Percentiles rank a stretch among this genome's conserved stretches.
phyloP scores from a whole-genome alignment of 768 basidiomycete species.

The Coprinopsis marcescibilis region DNA sequence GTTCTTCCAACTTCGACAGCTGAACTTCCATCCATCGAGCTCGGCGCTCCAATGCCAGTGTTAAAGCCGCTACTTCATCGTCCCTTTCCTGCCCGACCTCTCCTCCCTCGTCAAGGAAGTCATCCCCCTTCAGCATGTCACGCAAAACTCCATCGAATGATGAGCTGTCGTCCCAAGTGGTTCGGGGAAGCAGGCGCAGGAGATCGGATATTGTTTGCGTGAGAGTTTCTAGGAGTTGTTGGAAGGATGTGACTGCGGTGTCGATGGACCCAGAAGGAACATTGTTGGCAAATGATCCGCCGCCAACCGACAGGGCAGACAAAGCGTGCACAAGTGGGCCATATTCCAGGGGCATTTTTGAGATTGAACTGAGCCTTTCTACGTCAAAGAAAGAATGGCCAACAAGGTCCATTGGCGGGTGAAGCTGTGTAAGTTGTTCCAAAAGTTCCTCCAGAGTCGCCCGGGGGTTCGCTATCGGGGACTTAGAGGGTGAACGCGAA shows the following conservation, averaged over 20 bases:
- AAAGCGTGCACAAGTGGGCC: slow-evolving; percentile 81
- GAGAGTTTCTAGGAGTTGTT: slow-evolving; percentile 80
- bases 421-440: slow-evolving; percentile 56
- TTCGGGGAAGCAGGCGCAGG: slow-evolving; percentile 77
- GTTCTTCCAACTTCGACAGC: slow-evolving; percentile 79
- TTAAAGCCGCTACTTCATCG: slow-evolving; percentile 81
- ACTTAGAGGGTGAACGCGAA: slow-evolving; percentile 52
- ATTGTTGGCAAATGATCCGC: slow-evolving; percentile 77
- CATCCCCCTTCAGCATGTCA: slow-evolving; percentile 86
- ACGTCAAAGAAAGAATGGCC: slow-evolving; percentile 74
- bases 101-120: slow-evolving; percentile 72
- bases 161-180: slow-evolving; percentile 87
- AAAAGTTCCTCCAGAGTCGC: slow-evolving; percentile 60
- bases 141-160: slow-evolving; percentile 82
- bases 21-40: slow-evolving; percentile 93
- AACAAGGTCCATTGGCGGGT: slow-evolving; percentile 58
- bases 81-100: slow-evolving; percentile 63
- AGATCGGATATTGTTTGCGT: slow-evolving; percentile 89
- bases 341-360: slow-evolving; percentile 78
- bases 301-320: slow-evolving; percentile 80
- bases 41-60: slow-evolving; percentile 79
- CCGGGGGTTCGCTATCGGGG: slow-evolving; percentile 22
- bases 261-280: slow-evolving; percentile 88
- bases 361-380: slow-evolving; percentile 65
- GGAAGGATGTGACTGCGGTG: slow-evolving; percentile 85